Conservation (phyloP, 306 rosid genomes). For the Lablab purpureus region DNA sequence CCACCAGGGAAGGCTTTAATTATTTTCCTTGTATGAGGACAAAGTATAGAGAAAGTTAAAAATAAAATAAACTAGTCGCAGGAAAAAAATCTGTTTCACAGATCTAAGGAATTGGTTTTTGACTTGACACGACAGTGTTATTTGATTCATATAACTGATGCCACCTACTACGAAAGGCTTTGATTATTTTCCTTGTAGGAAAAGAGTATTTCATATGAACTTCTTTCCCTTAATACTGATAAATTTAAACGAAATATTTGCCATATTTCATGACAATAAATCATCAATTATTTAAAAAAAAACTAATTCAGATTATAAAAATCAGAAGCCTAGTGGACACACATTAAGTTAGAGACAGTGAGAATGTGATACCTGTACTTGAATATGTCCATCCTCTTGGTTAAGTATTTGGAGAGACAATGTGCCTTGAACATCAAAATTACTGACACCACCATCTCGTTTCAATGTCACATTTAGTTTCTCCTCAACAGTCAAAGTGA, state of each 20-base stretch:
- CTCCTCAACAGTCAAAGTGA: slow-evolving; percentile 94
- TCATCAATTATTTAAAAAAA: neutral
- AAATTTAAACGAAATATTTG: slow-evolving; percentile 14
- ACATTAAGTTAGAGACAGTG: neutral
- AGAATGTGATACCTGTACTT: slow-evolving; percentile 78
- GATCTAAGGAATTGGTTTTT: neutral
- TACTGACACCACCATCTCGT: slow-evolving; percentile 95
- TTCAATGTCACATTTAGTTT: slow-evolving; percentile 85
- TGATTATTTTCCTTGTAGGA: neutral
- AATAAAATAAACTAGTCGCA: neutral
- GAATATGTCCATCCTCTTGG: slow-evolving; percentile 83
- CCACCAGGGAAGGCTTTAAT: neutral
- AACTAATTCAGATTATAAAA: slow-evolving; percentile 15
- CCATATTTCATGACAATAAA: neutral
- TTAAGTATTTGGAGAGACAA: slow-evolving; percentile 90
- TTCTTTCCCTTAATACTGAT: neutral
- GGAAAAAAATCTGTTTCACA: neutral
- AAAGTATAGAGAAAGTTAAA: neutral
- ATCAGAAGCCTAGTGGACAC: slow-evolving; percentile 2
- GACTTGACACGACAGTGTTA: neutral
- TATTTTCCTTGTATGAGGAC: neutral
- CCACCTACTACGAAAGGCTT: neutral
- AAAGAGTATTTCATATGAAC: neutral
- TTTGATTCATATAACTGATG: neutral
- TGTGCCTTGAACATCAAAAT: slow-evolving; percentile 93